Base-by-base conservation (phyloP, 208 protist genomes). In the Trypanosoma lewisi region DNA sequence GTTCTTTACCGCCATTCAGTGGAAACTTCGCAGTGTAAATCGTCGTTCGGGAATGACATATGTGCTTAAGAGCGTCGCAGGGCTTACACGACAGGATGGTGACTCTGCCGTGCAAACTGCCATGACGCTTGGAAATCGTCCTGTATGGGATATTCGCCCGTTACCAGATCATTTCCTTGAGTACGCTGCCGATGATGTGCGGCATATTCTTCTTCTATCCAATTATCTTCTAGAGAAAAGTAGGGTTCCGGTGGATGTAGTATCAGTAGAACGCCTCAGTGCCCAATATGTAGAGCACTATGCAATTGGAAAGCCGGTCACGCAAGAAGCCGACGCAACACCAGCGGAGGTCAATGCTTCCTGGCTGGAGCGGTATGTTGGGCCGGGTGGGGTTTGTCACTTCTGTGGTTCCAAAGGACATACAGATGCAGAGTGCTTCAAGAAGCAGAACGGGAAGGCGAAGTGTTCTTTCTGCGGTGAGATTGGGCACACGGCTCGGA, bases 181-280 rank as follows among this genome's bases (percentile, higher is more conserved):
- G 64, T 96, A 96, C 53, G 91, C 91, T 6, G 91, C 91, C 4
- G 85, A 82, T 53, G 91, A 96, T 56, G 88, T 95, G 48, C 91
- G 91, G 11, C 86, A 96, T 61, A 95, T 91, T 33, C 67, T 85
- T 21, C 75, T 95, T 19, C 73, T 93, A n/a, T 67, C 73, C 5
- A 68, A 63, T 21, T 54, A 65, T 49, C 48, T 75, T 11, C 23
- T 69, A 42, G 65, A 56, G 67, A 27, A 67, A 59, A 41, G 50
- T 44, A 34, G 67, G 4, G 65, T 70, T 5, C 36, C 63, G 61
- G 19, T 74, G 12, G 56, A 70, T 9, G 56, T 51, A 17, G 33
- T 42, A 27, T 70, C 80, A 7, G 83, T 95, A 17, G 78, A 81
- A 64, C 75, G 84, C 17, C 67, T 96, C 21, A 89, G 82, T 9